Percentiles rank a stretch among this genome's conserved stretches.
Evolutionary conservation across 176 grass and related monocot genomes (phyloP).

Genomic region (Ensete ventricosum): DNA sequence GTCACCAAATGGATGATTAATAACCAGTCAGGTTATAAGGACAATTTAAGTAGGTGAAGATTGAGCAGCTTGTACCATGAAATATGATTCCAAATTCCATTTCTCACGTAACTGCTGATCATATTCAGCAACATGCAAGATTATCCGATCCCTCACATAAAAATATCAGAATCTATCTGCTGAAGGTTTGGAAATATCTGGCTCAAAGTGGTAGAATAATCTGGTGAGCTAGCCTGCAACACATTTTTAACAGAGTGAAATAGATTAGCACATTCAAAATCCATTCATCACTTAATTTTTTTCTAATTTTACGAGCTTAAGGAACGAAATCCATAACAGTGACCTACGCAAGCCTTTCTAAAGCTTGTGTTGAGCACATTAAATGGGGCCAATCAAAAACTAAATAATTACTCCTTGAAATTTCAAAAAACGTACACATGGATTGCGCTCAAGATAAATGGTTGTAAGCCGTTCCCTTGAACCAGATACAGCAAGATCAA

Average conservation of each 20-base stretch:
- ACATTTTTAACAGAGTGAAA: not conserved
- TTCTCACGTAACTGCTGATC: not conserved
- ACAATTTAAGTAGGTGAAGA: not conserved
- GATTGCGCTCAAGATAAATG: slow-evolving; percentile 95
- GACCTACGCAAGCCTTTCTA: too few relatives aligned
- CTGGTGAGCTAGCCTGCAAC: slow-evolving; percentile 59
- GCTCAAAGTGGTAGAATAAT: slow-evolving; percentile 50
- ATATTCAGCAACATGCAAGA: not conserved
- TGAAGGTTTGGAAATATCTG: slow-evolving; percentile 74
- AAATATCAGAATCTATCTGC: slow-evolving; percentile 87
- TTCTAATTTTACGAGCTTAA: too few relatives aligned
- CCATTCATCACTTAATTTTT: too few relatives aligned
- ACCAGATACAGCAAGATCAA: slow-evolving; percentile 53
- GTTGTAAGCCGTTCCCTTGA: slow-evolving; percentile 61
- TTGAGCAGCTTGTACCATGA: not conserved
- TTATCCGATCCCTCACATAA: slow-evolving; percentile 30
- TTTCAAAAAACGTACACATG: slow-evolving; percentile 55
- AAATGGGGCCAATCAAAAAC: not conserved
- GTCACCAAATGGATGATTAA: not conserved
- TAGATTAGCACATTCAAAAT: too few relatives aligned
- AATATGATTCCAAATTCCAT: not conserved
- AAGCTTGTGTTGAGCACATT: too few relatives aligned
- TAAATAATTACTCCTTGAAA: not conserved
- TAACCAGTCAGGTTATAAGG: not conserved
- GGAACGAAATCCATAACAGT: too few relatives aligned